Percentiles rank a stretch among this genome's conserved stretches.
These are phyloP conservation scores for Lepraria neglecta DNA, from an alignment of 495 filamentous ascomycete species.

Conservation along the genomic window DNA sequence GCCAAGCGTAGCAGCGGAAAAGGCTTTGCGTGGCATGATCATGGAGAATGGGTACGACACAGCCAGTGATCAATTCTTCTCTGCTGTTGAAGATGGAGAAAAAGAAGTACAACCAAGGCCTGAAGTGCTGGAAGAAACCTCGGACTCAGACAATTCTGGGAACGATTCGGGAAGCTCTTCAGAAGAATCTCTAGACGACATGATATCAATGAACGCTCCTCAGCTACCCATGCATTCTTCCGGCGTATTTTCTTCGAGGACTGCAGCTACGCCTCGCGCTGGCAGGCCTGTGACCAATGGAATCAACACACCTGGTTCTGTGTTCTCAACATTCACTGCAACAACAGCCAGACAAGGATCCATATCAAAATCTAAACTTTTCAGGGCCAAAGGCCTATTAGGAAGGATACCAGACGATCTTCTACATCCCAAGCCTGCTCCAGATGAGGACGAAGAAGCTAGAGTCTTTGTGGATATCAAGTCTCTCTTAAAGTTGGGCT, in stretches of 20 bases:
- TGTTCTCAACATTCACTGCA: conserved; percentile 77
- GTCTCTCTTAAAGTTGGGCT: conserved; percentile 78
- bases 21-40: conserved; percentile 50
- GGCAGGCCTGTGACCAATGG: conserved; percentile 58
- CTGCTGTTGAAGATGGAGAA: conserved; percentile 68
- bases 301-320: conserved; percentile 68
- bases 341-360: conserved; percentile 65
- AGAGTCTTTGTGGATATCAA: conserved; percentile 83
- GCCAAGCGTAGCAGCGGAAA: conserved; percentile 5
- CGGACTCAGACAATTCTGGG: conserved; percentile 43
- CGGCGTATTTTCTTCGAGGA: conserved; percentile 64
- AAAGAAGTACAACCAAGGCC: conserved; percentile 7
- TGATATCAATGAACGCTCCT: conserved; percentile 78
- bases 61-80: conserved; percentile 81
- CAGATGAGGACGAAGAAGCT: conserved; percentile 82
- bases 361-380: conserved; percentile 51
- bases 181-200: conserved; percentile 70
- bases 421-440: conserved; percentile 72
- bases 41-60: conserved; percentile 72
- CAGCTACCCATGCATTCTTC: conserved; percentile 60
- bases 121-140: conserved; percentile 21
- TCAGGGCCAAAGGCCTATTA: conserved; percentile 73
- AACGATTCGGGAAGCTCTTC: conserved; percentile 60
- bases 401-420: conserved; percentile 66
- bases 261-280: conserved; percentile 65